Percentiles rank a stretch among this genome's conserved stretches.
Evolutionary conservation across 306 rosid genomes (phyloP).

Genomic region (Prunus kanzakura): DNA sequence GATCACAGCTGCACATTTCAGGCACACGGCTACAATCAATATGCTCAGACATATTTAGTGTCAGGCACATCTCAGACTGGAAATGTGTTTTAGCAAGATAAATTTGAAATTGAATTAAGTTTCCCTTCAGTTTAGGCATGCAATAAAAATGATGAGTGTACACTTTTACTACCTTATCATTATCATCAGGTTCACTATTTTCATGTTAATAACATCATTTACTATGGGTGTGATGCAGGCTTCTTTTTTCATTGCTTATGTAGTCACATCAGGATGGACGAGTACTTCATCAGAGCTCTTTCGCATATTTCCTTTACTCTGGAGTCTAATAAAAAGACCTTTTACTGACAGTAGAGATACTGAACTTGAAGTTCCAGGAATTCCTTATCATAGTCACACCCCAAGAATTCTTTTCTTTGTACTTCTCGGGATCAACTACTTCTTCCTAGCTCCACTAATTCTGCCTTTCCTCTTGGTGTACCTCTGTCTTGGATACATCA

Average conservation of each 20-base stretch:
- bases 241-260: slow-evolving; percentile 91
- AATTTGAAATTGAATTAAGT: not conserved
- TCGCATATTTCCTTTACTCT: slow-evolving; percentile 58
- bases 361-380: slow-evolving; percentile 65
- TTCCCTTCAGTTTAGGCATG: slow-evolving; percentile 7
- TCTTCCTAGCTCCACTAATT: slow-evolving; percentile 92
- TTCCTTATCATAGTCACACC: slow-evolving; percentile 61
- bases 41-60: not conserved
- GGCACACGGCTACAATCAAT: not conserved
- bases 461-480: slow-evolving; percentile 82
- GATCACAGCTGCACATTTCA: not conserved
- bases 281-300: slow-evolving; percentile 75
- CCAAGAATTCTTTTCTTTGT: slow-evolving; percentile 85
- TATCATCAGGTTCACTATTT: slow-evolving; percentile 10
- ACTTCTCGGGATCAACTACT: slow-evolving; percentile 91
- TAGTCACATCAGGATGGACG: slow-evolving; percentile 96
- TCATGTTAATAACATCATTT: slow-evolving; percentile 26
- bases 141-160: slow-evolving; percentile 13
- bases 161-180: not conserved
- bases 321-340: slow-evolving; percentile 56
- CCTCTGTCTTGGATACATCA: slow-evolving; percentile 70
- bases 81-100: not conserved
- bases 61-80: not conserved
- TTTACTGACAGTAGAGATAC: slow-evolving; percentile 36
- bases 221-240: slow-evolving; percentile 51